Evolutionary conservation across 2,329 filamentous ascomycete genomes (phyloP), one percentile per base, ranked within the genome.

Genomic region (Alternaria sp.): DNA sequence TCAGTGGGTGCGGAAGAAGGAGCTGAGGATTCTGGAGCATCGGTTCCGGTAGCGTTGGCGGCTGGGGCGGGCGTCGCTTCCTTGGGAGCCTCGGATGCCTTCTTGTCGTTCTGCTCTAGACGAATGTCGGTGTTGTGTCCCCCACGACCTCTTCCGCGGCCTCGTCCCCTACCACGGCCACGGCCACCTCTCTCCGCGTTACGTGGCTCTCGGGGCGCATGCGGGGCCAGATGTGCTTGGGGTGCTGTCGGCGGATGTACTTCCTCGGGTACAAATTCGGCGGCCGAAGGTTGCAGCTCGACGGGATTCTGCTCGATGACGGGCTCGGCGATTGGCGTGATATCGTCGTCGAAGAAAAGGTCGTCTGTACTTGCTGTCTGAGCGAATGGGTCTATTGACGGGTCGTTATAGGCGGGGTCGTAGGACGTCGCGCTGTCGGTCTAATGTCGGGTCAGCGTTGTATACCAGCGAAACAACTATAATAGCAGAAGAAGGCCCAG

Each of bases 271-370:
- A 68, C 51, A 25, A 71, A 69, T 16, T 69, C 69, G 30, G 69
- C 62, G 1, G 66, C 69, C 2, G 69, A 67, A 3, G 57, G 55
- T 38, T 70, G 63, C 10, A 67, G 55, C 18, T 68, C 69, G 18
- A 65, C 59, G 4, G 71, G 69, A 32, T 66, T 68, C 34, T 72
- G 69, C 64, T 80, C 77, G 1, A 81, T 74, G 10, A 81, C 72
- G 3, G 81, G 79, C 51, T 83, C 77, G 36, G 80, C 71, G 8
- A 82, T 77, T 11, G 82, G 82, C 8, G 78, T 83, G 63, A 84
- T 83, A 68, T 84, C 83, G 57, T 85, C 82, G 68, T 82, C 82
- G 72, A 84, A 84, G 53, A 84, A 84, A 5, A 84, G 75, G 63
- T 85, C 82, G 61, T 85, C 83, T 43, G 81, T 81, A 40, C 80